Percentiles rank a stretch among this genome's conserved stretches.
Conservation (phyloP, 805 yeast genomes). For the Wickerhamiella kurtzmanii region DNA sequence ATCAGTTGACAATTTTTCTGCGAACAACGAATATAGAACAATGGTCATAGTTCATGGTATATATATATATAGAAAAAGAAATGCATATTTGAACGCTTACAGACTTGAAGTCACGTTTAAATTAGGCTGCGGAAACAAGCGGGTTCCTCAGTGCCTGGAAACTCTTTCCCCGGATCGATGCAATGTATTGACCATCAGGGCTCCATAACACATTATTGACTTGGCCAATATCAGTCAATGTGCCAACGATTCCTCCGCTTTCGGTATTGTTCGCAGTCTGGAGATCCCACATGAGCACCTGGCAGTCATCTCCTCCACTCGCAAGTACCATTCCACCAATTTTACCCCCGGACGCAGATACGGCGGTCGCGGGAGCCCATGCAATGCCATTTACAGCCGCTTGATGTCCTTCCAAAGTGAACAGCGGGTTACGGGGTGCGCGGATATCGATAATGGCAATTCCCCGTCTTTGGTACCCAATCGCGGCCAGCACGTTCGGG, state of each 20-base stretch:
- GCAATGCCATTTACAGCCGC: conserved; percentile 56
- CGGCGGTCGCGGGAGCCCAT: conserved; percentile 58
- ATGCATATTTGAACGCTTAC: no score
- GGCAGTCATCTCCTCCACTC: conserved; percentile 54
- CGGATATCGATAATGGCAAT: conserved; percentile 71
- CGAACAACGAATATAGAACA: no score
- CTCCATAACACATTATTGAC: conserved; percentile 69
- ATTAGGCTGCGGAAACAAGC: no score
- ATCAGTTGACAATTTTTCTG: no score
- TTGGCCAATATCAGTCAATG: conserved; percentile 53
- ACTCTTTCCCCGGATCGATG: conserved; percentile 54
- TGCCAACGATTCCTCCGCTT: conserved; percentile 28
- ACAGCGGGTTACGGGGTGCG: conserved; percentile 70
- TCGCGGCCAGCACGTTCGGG: conserved; percentile 69
- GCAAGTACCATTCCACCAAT: conserved; percentile 44
- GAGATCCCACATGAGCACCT: conserved; percentile 49
- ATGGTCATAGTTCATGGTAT: no score
- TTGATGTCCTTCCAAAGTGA: conserved; percentile 53
- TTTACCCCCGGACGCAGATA: not conserved
- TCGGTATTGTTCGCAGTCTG: conserved; percentile 35
- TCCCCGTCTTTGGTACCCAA: conserved; percentile 54
- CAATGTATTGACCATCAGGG: conserved; percentile 66
- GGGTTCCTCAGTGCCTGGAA: conserved; percentile 41
- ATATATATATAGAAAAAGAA: no score
- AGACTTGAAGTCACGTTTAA: no score